Evolutionary conservation across 495 filamentous ascomycete genomes (phyloP).

Genomic region (Podospora anserina): DNA sequence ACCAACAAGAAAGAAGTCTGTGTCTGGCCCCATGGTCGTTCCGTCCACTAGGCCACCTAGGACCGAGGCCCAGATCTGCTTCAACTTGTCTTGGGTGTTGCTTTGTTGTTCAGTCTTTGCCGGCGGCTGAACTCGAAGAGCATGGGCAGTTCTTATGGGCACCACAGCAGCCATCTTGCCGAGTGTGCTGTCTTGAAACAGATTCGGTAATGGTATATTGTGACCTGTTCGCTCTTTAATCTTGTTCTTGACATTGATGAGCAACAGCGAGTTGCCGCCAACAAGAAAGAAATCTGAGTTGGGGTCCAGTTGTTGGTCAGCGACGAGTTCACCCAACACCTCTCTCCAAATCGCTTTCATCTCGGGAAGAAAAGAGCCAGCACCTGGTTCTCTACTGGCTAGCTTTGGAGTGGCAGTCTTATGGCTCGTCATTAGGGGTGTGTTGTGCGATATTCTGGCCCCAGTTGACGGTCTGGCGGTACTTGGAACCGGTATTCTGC

Average conservation of each 20-base stretch:
- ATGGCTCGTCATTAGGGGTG: too few species aligned
- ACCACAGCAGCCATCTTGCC: slow-evolving; percentile 19
- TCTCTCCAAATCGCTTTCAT: slow-evolving; percentile 24
- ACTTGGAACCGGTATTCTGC: not conserved
- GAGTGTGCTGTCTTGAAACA: slow-evolving; percentile 22
- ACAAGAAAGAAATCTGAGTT: slow-evolving; percentile 30
- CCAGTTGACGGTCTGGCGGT: too few species aligned
- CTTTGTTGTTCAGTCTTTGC: not conserved
- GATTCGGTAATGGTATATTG: slow-evolving; percentile 9
- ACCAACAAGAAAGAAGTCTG: slow-evolving; percentile 31
- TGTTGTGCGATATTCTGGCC: too few species aligned
- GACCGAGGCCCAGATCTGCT: slow-evolving; percentile 31
- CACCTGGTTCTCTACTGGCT: not conserved
- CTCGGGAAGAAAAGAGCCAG: not conserved
- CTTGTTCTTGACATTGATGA: slow-evolving; percentile 22
- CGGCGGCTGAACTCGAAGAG: not conserved
- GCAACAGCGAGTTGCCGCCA: slow-evolving; percentile 31
- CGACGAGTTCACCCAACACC: slow-evolving; percentile 22
- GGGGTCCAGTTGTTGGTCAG: slow-evolving; percentile 7
- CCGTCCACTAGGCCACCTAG: slow-evolving; percentile 14
- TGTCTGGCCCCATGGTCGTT: slow-evolving; percentile 11
- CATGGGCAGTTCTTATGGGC: not conserved
- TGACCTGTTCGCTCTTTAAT: slow-evolving; percentile 4
- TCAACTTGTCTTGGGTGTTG: slow-evolving; percentile 20
- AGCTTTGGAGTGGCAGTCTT: not conserved